Evolutionary conservation across 176 grass and related monocot genomes (phyloP), one percentile per base, ranked within the genome.

Genomic region (Zoysia pacifica): DNA sequence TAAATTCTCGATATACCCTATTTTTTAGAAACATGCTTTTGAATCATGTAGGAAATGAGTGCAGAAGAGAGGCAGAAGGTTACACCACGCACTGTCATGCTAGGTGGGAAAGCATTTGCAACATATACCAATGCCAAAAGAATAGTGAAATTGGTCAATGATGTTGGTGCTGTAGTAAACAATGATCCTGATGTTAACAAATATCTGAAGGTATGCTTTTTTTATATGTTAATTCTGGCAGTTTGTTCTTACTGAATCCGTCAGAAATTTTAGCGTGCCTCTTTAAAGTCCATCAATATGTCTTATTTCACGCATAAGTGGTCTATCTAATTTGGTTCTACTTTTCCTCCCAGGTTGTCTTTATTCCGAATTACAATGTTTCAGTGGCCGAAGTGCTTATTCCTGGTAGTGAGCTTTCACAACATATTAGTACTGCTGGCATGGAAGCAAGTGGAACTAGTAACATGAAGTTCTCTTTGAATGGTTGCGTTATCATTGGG

Each of bases 371-470:
- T 72, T 99, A 95, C 90, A 99, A 95, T 77, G 93, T 99, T 14
- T 99, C 96, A 43, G 96, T 93, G 60, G 96, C 96, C 37, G 96
- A 99, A 89, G 81, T 99, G 64, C 86, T 99, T 71, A 99, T 99
- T 89, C 96, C 96, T 79, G 96, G 96, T 39, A 99, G 96, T 48
- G 96, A 99, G 69, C 52, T 99, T 54, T 95, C 93, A 61, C 96
- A 99, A 73, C 93, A 99, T 58, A 95, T 99, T 20, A 99, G 96
- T 84, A 99, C 96, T 47, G 96, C 96, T 82, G 96, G 96, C 82
- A 95, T 99, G 96, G 96, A 99, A 76, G 96, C 93, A 77, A 99
- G 96, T 77, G 96, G 96, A 67, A 95, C 96, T 20, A 99, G 96
- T 81, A 99, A 99, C 73, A 99, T 99, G 96, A 99, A 99, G 78